Percentiles rank a stretch among this genome's conserved stretches.
Evolutionary conservation across 202 grass and related monocot genomes (phyloP).

Genomic region (Brachypodium distachyon): DNA sequence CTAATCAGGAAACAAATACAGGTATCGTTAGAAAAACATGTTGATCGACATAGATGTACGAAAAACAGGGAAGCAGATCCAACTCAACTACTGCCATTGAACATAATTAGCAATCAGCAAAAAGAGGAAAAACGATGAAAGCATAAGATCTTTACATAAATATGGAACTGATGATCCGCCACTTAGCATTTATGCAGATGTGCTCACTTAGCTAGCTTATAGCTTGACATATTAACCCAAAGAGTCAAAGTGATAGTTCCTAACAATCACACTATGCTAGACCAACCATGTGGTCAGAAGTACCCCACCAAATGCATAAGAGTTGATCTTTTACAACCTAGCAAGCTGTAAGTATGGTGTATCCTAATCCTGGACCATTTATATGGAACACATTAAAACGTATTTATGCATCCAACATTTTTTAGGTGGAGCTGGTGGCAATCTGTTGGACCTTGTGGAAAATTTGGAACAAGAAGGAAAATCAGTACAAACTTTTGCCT

Average conservation of each 20-base stretch:
- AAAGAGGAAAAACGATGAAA: background rate
- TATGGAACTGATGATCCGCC: background rate
- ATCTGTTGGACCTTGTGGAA: background rate
- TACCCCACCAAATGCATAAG: background rate
- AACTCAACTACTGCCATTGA: constrained; percentile 5
- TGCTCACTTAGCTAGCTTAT: background rate
- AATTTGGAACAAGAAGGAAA: background rate
- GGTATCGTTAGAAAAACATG: constrained; percentile 8
- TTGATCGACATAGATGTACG: background rate
- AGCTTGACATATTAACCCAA: constrained; percentile 3
- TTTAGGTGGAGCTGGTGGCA: background rate
- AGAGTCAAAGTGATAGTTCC: background rate
- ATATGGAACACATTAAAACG: background rate
- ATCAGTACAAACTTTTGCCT: background rate
- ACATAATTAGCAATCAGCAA: background rate
- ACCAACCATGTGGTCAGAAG: background rate
- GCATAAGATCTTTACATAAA: background rate
- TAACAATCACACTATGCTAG: background rate
- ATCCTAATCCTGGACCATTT: background rate
- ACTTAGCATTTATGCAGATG: background rate
- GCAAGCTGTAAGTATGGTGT: background rate
- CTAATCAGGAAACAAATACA: constrained; percentile 35
- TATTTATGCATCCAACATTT: background rate
- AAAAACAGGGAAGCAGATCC: background rate
- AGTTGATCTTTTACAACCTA: background rate